A percentile compares a stretch with the other conserved stretches of the same genome.
phyloP scores from a whole-genome alignment of 805 yeast genomes.

The Candida manassasensis region DNA sequence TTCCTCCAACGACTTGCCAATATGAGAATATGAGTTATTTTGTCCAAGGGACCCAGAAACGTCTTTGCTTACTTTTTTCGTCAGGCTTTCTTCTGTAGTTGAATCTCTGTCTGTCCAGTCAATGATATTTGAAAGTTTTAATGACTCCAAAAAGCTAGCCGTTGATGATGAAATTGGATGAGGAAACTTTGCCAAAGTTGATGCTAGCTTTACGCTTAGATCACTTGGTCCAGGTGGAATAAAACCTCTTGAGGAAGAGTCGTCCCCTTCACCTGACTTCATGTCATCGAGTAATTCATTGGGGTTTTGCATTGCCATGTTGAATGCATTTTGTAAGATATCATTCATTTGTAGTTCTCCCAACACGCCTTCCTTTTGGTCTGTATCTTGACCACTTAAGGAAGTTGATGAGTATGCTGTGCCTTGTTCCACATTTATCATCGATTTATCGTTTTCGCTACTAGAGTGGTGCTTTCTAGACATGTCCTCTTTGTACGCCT shows the following conservation, averaged over 20 bases:
- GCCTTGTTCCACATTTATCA: no score
- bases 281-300: conserved; percentile 36
- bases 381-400: background rate
- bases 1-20: conserved; percentile 22
- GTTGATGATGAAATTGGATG: conserved; percentile 12
- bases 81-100: background rate
- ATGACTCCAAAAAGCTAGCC: conserved; percentile 11
- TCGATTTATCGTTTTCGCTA: background rate
- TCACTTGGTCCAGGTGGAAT: background rate
- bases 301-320: conserved; percentile 70
- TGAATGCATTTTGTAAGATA: conserved; percentile 72
- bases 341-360: conserved; percentile 59
- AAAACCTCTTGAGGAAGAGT: background rate
- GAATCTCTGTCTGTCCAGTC: conserved; percentile 6
- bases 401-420: conserved; percentile 1
- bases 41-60: no score
- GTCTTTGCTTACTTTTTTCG: no score
- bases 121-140: conserved; percentile 13
- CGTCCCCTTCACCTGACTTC: conserved; percentile 21
- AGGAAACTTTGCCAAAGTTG: conserved; percentile 8
- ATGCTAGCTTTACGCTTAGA: conserved; percentile 4
- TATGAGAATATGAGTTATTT: no score
- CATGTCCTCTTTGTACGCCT: conserved; percentile 22
- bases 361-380: conserved; percentile 25
- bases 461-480: conserved; percentile 2